phyloP scores from a whole-genome alignment of 1,139 yeast genomes.

The Arxiozyma slooffiae region DNA sequence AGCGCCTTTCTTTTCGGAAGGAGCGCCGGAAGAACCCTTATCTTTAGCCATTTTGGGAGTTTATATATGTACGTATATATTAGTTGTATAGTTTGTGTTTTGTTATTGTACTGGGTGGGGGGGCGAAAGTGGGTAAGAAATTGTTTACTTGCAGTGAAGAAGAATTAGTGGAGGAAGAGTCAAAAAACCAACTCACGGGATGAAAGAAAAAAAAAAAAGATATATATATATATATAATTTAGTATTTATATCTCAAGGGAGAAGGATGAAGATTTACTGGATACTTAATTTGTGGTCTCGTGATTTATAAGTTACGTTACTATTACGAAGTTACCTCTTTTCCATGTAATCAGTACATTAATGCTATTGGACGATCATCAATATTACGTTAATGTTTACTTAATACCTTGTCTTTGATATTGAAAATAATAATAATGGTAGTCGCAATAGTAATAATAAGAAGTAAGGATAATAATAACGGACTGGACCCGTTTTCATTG shows the following conservation, averaged over 20 bases:
- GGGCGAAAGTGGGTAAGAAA: no score
- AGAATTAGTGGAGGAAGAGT: no score
- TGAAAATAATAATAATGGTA: no score
- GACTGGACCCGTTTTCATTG: not conserved
- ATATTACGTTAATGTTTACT: not conserved
- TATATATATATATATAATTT: not conserved
- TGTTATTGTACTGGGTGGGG: no score
- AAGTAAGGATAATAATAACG: not conserved
- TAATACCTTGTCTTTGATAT: no score
- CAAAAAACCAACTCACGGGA: no score
- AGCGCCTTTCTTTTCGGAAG: constrained; percentile 89
- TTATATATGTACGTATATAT: not conserved
- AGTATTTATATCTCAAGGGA: not conserved
- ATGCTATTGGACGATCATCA: not conserved
- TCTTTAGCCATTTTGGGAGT: constrained; percentile 9
- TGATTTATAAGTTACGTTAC: not conserved
- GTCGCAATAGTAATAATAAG: not conserved
- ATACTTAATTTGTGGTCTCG: not conserved
- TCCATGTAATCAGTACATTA: not conserved
- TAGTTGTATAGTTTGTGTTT: not conserved
- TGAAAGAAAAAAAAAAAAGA: no score
- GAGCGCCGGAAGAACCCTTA: constrained; percentile 37
- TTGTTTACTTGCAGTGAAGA: no score
- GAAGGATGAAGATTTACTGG: not conserved
- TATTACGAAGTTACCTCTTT: not conserved